Percentiles rank a stretch among this genome's conserved stretches.
phyloP scores from a whole-genome alignment of 352 stramenopile genomes.

The Phytopythium aichiense region DNA sequence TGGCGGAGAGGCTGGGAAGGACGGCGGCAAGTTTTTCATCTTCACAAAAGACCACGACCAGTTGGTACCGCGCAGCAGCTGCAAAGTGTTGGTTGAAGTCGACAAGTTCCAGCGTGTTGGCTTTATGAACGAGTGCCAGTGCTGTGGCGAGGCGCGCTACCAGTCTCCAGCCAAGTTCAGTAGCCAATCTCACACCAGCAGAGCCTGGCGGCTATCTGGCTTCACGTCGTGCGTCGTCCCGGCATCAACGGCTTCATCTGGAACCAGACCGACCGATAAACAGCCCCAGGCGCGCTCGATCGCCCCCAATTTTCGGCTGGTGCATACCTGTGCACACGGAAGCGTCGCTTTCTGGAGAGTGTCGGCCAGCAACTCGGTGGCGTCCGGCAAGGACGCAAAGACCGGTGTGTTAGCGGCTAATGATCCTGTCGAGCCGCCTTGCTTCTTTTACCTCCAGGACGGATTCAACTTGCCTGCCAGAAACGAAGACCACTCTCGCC shows the following conservation, averaged over 20 bases:
- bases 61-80: slow-evolving; percentile 71
- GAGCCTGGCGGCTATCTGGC: slow-evolving; percentile 12
- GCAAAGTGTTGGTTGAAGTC: slow-evolving; percentile 49
- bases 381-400: slow-evolving; percentile 4
- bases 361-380: slow-evolving; percentile 13
- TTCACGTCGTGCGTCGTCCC: slow-evolving; percentile 46
- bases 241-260: neutral
- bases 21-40: slow-evolving; percentile 63
- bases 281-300: neutral
- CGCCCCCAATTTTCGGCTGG: slow-evolving; percentile 21
- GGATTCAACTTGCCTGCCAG: slow-evolving; percentile 19
- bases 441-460: slow-evolving; percentile 24
- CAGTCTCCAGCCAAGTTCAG: neutral
- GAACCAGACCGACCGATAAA: neutral
- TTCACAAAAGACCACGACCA: slow-evolving; percentile 83
- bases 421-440: slow-evolving; percentile 7
- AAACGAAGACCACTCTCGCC: neutral
- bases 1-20: slow-evolving; percentile 13
- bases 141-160: slow-evolving; percentile 16
- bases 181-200: neutral
- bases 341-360: slow-evolving; percentile 54
- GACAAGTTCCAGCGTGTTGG: slow-evolving; percentile 49
- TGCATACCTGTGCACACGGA: slow-evolving; percentile 54
- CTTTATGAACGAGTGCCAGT: slow-evolving; percentile 53
- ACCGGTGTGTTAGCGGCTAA: neutral